Base-by-base conservation (phyloP, 148 eudicot species). In the Pharnaceum exiguum region DNA sequence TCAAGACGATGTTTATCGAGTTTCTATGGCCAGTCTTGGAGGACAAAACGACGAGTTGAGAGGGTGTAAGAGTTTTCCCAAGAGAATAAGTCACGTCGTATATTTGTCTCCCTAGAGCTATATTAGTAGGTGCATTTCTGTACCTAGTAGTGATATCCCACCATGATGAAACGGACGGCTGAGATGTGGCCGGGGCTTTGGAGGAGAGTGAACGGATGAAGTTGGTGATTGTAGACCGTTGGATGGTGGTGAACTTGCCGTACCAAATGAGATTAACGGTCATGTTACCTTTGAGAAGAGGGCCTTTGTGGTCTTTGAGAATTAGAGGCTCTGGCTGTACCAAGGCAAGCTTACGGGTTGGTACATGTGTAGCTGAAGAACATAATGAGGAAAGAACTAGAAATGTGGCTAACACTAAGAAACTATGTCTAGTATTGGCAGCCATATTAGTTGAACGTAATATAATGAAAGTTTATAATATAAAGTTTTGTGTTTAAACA, bases 191-290 rank as follows among this genome's bases (percentile, higher is more conserved):
- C n/a, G 13, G 43, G n/a, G 60, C 12, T 0, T 21, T 18, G 16
- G 66, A 46, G 13, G 64, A 48, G 0, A 85, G 69, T 2, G 87
- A 85, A 16, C 45, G 42, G 37, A 85, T 50, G 65, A 82, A 85
- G 50, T 85, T 87, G 36, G 66, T 25, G 28, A 82, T 64, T 36
- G 77, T 74, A 18, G 84, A 74, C 21, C 84, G 73, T 69, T 82
- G 84, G 57, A 68, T 12, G 0, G 79, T 75, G 44, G 75, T 68
- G 79, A 82, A 79, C 10, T 66, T 68, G 10, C 93, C 93, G 38
- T 85, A 85, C 93, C 87, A 85, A 13, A 85, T 77, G 50, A 85
- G 79, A 24, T 85, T 82, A 2, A 85, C 71, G 32, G 87, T 46
- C 19, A 85, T 60, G 19, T 70, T 75, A 22, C 93, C 93, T 8